These are phyloP conservation scores for Onygena corvina DNA, from an alignment of 2,329 filamentous ascomycete genomes.

Conservation along the genomic window DNA sequence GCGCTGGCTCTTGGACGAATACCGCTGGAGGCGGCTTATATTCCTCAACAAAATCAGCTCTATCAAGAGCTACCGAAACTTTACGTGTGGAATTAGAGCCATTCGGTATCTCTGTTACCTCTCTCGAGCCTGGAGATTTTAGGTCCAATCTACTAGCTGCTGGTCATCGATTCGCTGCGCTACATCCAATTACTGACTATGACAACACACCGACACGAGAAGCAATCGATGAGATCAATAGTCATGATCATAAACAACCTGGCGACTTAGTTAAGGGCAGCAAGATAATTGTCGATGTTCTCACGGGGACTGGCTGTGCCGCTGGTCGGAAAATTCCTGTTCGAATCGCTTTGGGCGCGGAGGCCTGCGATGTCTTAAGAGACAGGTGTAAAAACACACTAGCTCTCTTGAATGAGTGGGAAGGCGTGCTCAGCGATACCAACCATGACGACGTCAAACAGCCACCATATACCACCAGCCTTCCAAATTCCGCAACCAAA, in stretches of 20 bases:
- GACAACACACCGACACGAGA: conserved; percentile 12
- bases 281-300: conserved; percentile 43
- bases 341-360: conserved; percentile 44
- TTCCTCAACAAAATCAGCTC: conserved; percentile 27
- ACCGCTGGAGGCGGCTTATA: conserved; percentile 24
- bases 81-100: conserved; percentile 14
- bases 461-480: background rate
- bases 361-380: conserved; percentile 35
- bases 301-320: conserved; percentile 41
- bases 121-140: conserved; percentile 17
- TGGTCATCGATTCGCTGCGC: conserved; percentile 12
- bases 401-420: conserved; percentile 41
- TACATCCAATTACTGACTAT: conserved; percentile 14
- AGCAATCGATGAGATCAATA: conserved; percentile 20
- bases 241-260: conserved; percentile 39
- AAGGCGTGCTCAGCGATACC: conserved; percentile 32
- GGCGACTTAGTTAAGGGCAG: conserved; percentile 46
- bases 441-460: conserved; percentile 13
- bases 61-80: conserved; percentile 19
- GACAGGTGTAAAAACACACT: conserved; percentile 36
- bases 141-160: conserved; percentile 14
- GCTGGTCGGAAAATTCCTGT: conserved; percentile 41
- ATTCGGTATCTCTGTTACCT: conserved; percentile 15
- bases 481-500: background rate
- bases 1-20: conserved; percentile 23